These are phyloP conservation scores for Colletotrichum sp. DNA, from an alignment of 2,329 filamentous ascomycete genomes.

Conservation along the genomic window DNA sequence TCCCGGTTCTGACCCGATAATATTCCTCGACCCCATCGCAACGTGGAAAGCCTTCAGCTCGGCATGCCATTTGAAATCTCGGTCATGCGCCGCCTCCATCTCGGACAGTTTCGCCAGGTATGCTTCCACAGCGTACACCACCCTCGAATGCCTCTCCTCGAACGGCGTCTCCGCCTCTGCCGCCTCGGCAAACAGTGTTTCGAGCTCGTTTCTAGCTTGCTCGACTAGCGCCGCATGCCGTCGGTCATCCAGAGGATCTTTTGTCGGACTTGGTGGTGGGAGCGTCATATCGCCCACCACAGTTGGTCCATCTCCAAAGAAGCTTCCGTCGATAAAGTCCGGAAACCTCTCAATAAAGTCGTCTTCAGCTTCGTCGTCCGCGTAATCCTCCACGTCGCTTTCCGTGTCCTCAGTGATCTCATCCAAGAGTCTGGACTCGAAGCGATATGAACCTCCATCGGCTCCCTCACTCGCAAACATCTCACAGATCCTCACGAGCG, in stretches of 20 bases:
- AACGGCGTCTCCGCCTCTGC: not conserved
- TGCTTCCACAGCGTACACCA: conserved; percentile 11
- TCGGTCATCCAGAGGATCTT: not conserved
- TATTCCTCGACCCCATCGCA: not conserved
- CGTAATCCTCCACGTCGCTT: not conserved
- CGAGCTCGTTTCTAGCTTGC: conserved; percentile 8
- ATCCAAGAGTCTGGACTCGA: not conserved
- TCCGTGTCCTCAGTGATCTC: not conserved
- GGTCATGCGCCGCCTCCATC: conserved; percentile 6
- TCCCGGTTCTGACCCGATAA: not conserved
- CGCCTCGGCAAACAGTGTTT: not conserved
- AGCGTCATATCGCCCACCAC: not conserved
- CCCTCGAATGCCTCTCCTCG: conserved; percentile 8
- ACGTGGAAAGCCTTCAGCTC: conserved; percentile 3
- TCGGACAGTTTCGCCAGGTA: conserved; percentile 1
- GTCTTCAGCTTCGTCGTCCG: conserved; percentile 1
- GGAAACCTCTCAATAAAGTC: not conserved
- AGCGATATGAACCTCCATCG: not conserved
- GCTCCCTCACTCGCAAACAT: conserved; percentile 12
- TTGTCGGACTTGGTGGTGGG: not conserved
- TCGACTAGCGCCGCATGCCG: not conserved
- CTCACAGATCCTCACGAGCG: conserved; percentile 11
- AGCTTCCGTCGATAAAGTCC: not conserved
- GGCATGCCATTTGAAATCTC: conserved; percentile 11
- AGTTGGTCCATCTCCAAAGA: not conserved